Evolutionary conservation across 2,329 filamentous ascomycete genomes (phyloP).

Genomic region (Spiromastix sp.): DNA sequence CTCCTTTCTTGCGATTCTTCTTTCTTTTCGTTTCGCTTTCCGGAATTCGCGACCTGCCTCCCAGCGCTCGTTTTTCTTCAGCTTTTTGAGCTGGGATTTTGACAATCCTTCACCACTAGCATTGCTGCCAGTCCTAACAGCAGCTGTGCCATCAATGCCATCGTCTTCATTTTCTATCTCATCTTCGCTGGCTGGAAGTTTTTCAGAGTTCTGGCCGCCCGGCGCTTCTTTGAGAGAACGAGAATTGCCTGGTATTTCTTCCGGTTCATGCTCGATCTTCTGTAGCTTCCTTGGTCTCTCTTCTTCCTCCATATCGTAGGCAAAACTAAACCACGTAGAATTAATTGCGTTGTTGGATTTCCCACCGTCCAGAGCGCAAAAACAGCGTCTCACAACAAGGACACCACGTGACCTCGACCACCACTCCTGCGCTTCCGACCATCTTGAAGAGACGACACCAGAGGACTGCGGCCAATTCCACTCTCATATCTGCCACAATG

Average conservation of each 20-base stretch:
- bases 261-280: constrained; percentile 37
- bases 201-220: no score
- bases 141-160: constrained; percentile 1
- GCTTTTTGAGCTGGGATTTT: constrained; percentile 78
- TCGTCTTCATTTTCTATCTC: constrained; percentile 4
- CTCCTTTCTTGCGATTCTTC: constrained; percentile 42
- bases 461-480: not conserved
- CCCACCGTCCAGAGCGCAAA: no score
- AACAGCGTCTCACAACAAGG: no score
- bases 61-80: constrained; percentile 62
- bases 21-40: constrained; percentile 49
- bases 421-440: constrained; percentile 3
- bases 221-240: no score
- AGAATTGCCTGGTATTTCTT: constrained; percentile 10
- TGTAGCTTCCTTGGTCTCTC: constrained; percentile 46
- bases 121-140: not conserved
- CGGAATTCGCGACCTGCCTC: constrained; percentile 57
- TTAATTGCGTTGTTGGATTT: not conserved
- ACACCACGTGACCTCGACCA: constrained; percentile 6
- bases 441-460: not conserved
- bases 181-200: constrained; percentile 12
- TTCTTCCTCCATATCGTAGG: constrained; percentile 41
- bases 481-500: constrained; percentile 48
- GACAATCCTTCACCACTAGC: constrained; percentile 44
- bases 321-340: not conserved